Percentiles rank a stretch among this genome's conserved stretches.
Evolutionary conservation across 306 rosid species (phyloP).

Genomic region (Corylus avellana): DNA sequence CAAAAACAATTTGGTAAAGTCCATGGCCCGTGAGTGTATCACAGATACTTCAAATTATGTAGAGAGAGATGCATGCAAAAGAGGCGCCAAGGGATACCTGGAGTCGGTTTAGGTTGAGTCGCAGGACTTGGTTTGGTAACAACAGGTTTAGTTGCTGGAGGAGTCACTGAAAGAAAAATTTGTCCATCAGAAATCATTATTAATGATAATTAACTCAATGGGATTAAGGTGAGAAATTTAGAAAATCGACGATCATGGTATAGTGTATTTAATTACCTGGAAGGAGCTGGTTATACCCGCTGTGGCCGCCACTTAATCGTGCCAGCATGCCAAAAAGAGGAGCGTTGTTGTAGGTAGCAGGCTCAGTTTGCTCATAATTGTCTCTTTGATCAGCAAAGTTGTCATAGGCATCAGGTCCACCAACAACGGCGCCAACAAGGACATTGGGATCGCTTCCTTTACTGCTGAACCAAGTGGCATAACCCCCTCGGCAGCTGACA

Average conservation of each 20-base stretch:
- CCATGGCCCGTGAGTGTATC: too few relatives aligned
- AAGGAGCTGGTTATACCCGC: slow-evolving; percentile 79
- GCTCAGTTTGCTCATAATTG: slow-evolving; percentile 94
- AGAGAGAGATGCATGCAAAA: neutral
- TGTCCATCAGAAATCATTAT: neutral
- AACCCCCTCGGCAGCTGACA: slow-evolving; percentile 88
- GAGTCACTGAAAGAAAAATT: slow-evolving; percentile 49
- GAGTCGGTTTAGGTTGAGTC: slow-evolving; percentile 51
- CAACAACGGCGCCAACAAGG: slow-evolving; percentile 87
- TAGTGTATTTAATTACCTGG: slow-evolving; percentile 58
- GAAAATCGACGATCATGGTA: neutral
- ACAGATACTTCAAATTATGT: neutral
- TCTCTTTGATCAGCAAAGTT: slow-evolving; percentile 95
- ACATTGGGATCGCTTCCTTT: slow-evolving; percentile 80
- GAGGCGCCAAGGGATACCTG: slow-evolving; percentile 51
- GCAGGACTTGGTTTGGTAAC: slow-evolving; percentile 48
- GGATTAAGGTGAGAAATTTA: neutral
- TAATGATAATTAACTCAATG: neutral
- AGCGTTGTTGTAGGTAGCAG: slow-evolving; percentile 99
- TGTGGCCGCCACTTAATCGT: slow-evolving; percentile 63
- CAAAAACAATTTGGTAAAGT: neutral
- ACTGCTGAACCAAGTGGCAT: slow-evolving; percentile 83
- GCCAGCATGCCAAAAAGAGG: slow-evolving; percentile 90
- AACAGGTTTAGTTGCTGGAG: slow-evolving; percentile 47
- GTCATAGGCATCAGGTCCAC: slow-evolving; percentile 98